phyloP scores from a whole-genome alignment of 2,329 filamentous ascomycete species.

The Fusarium tupiense region DNA sequence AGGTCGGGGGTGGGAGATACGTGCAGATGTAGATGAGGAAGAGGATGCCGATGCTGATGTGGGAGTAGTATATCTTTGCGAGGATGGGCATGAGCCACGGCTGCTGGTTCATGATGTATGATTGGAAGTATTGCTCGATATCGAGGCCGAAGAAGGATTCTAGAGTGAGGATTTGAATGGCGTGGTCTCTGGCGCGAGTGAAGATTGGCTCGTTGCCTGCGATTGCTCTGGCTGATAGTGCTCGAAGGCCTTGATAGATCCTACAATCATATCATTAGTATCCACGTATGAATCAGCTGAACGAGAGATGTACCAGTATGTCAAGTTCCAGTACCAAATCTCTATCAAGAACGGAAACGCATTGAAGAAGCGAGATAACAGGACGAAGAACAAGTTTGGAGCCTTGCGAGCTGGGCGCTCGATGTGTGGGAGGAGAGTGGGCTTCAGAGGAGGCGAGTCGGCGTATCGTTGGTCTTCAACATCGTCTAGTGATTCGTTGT shows the following conservation, averaged over 20 bases:
- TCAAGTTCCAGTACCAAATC: conserved; percentile 52
- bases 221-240: conserved; percentile 54
- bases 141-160: conserved; percentile 52
- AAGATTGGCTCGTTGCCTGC: conserved; percentile 51
- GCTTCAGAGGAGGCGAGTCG: conserved; percentile 38
- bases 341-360: conserved; percentile 48
- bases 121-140: conserved; percentile 53
- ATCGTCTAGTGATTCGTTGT: conserved; percentile 15
- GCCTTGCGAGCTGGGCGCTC: conserved; percentile 27
- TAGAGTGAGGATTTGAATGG: conserved; percentile 51
- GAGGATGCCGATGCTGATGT: conserved; percentile 55
- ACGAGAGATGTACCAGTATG: too few relatives aligned
- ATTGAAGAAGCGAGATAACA: conserved; percentile 46
- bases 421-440: conserved; percentile 17
- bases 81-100: conserved; percentile 52
- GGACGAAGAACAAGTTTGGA: conserved; percentile 36
- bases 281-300: too few relatives aligned
- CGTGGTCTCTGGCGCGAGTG: conserved; percentile 51
- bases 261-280: too few relatives aligned
- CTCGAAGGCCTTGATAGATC: conserved; percentile 57
- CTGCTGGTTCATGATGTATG: conserved; percentile 49
- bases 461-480: conserved; percentile 29
- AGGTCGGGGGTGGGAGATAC: conserved; percentile 52
- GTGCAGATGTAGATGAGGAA: conserved; percentile 61
- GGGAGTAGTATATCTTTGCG: conserved; percentile 56